A percentile compares a stretch with the other conserved stretches of the same genome.
Evolutionary conservation across 441 rosid genomes (phyloP).

Genomic region (Raphanus hybrid): DNA sequence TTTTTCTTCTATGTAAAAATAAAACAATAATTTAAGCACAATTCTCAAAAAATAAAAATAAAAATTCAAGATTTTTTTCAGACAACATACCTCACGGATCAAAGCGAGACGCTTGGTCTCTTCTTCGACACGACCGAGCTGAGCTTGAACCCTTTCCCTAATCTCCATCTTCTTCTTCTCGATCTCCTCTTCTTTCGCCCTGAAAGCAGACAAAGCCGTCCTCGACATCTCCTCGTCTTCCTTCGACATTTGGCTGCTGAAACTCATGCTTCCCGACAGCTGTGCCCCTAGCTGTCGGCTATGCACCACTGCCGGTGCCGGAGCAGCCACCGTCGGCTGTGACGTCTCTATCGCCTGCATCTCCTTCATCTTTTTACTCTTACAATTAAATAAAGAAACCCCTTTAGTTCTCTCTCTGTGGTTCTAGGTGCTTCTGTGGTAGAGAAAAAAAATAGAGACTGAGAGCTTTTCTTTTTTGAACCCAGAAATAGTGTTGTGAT

Average conservation of each 20-base stretch:
- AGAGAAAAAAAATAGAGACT: slow-evolving; percentile 29
- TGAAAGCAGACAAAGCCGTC: slow-evolving; percentile 80
- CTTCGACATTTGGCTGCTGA: slow-evolving; percentile 81
- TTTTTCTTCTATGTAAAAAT: no score
- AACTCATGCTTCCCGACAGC: slow-evolving; percentile 84
- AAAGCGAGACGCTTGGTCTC: slow-evolving; percentile 74
- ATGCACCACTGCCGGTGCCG: slow-evolving; percentile 31
- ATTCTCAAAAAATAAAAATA: neutral
- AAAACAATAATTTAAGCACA: neutral
- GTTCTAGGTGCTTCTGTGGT: slow-evolving; percentile 40
- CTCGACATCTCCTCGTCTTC: slow-evolving; percentile 95
- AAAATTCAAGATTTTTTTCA: neutral
- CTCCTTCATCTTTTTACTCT: slow-evolving; percentile 42
- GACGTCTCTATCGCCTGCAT: slow-evolving; percentile 52
- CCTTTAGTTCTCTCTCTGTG: slow-evolving; percentile 28
- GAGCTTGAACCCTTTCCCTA: slow-evolving; percentile 78
- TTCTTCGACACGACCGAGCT: slow-evolving; percentile 83
- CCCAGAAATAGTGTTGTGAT: slow-evolving; percentile 33
- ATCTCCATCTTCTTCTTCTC: slow-evolving; percentile 89
- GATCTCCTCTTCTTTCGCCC: slow-evolving; percentile 94
- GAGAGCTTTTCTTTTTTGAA: slow-evolving; percentile 12
- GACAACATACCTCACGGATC: slow-evolving; percentile 46
- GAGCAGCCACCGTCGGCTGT: slow-evolving; percentile 47
- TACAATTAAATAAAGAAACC: slow-evolving; percentile 17
- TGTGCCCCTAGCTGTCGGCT: slow-evolving; percentile 67